These are phyloP conservation scores for Platanus orientalis DNA, from an alignment of 164 flowering plant species.

Conservation along the genomic window DNA sequence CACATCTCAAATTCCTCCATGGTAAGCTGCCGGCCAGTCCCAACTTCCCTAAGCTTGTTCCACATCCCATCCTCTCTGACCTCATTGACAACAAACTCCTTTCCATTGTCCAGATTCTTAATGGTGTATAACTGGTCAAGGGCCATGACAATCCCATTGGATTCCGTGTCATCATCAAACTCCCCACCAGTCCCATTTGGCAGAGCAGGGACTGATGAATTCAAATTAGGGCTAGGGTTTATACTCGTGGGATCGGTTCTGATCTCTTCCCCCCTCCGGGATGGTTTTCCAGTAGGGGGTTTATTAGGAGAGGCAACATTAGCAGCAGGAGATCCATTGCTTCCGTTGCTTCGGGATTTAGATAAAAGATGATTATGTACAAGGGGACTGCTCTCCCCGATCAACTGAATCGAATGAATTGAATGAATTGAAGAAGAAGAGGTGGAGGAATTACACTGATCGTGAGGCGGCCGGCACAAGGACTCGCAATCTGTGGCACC, in stretches of 20 bases:
- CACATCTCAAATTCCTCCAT: conserved; percentile 93
- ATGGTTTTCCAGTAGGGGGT: conserved; percentile 47
- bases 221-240: conserved; percentile 10
- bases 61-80: conserved; percentile 82
- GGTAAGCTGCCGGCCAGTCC: conserved; percentile 82
- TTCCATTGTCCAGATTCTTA: conserved; percentile 88
- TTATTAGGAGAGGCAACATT: conserved; percentile 35
- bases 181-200: conserved; percentile 18
- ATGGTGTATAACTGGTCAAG: conserved; percentile 49
- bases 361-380: conserved; percentile 25
- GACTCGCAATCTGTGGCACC: conserved; percentile 18
- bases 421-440: conserved; percentile 29
- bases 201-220: conserved; percentile 7
- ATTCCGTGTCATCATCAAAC: conserved; percentile 22
- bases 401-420: conserved; percentile 20
- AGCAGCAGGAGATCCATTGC: conserved; percentile 20
- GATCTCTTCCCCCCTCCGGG: conserved; percentile 25
- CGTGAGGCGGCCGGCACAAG: background rate
- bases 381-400: conserved; percentile 9
- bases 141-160: conserved; percentile 19
- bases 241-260: conserved; percentile 13
- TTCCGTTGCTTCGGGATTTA: conserved; percentile 20
- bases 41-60: conserved; percentile 83
- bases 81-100: conserved; percentile 93
- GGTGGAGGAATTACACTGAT: conserved; percentile 17